These are phyloP conservation scores for Phytopythium oedochilum DNA, from an alignment of 352 stramenopile genomes.

Conservation along the genomic window DNA sequence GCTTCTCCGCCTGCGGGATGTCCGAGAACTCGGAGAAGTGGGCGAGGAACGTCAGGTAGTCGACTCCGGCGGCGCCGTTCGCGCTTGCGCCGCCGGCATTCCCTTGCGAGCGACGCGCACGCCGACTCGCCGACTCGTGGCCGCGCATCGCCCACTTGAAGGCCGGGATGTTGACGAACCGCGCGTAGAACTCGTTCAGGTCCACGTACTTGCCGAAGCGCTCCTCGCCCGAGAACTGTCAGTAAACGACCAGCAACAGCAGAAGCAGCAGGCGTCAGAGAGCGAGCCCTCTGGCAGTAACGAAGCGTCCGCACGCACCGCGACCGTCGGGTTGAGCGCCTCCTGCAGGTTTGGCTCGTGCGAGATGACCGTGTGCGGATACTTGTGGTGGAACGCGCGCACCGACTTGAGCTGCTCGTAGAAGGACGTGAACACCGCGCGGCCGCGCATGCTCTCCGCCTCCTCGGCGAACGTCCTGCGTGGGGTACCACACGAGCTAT, in stretches of 20 bases:
- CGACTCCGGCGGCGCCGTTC: constrained; percentile 16
- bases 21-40: constrained; percentile 64
- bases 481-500: no score
- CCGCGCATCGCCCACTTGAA: constrained; percentile 33
- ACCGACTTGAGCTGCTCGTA: constrained; percentile 87
- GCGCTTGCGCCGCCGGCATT: neutral
- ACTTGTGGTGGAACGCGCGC: constrained; percentile 81
- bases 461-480: constrained; percentile 77
- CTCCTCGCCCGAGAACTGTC: constrained; percentile 86
- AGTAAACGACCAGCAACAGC: neutral
- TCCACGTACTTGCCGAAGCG: constrained; percentile 89
- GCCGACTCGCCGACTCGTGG: neutral
- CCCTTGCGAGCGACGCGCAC: neutral
- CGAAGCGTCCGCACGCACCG: constrained; percentile 25
- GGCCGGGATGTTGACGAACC: constrained; percentile 70
- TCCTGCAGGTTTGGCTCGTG: constrained; percentile 65
- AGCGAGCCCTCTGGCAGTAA: neutral
- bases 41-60: constrained; percentile 73
- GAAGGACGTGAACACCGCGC: constrained; percentile 84
- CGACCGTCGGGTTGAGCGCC: constrained; percentile 52
- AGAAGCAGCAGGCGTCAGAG: neutral
- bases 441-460: constrained; percentile 69
- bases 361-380: constrained; percentile 59
- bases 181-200: constrained; percentile 76
- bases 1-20: constrained; percentile 58